phyloP scores from a whole-genome alignment of 2,329 filamentous ascomycete genomes.

The Pseudocercospora vitis region DNA sequence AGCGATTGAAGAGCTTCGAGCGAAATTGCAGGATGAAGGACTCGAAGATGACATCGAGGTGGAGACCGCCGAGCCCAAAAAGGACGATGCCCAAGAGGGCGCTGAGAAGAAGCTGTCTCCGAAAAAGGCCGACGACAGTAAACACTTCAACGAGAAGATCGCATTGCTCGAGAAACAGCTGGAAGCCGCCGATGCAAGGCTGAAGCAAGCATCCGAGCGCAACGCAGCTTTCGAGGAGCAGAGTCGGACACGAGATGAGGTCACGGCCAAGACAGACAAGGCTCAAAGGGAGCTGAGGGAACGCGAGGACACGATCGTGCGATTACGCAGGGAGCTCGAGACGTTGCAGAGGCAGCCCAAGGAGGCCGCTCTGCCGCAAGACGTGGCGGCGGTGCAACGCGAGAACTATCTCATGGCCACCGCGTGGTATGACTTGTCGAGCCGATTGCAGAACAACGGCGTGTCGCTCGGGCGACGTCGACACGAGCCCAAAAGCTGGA shows the following conservation, averaged over 20 bases:
- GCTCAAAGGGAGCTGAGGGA: constrained; percentile 29
- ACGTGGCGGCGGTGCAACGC: constrained; percentile 69
- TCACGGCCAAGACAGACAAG: constrained; percentile 21
- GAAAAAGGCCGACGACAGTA: constrained; percentile 29
- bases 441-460: constrained; percentile 77
- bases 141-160: constrained; percentile 35
- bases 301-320: constrained; percentile 31
- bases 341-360: constrained; percentile 24
- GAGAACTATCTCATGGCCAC: constrained; percentile 77
- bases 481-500: constrained; percentile 76
- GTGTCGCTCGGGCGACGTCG: constrained; percentile 73
- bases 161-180: constrained; percentile 36
- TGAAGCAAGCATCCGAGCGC: constrained; percentile 37
- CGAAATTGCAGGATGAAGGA: constrained; percentile 46
- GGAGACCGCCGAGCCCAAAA: constrained; percentile 20
- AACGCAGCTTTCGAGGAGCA: constrained; percentile 34
- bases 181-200: constrained; percentile 34
- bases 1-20: constrained; percentile 48
- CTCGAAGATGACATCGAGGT: constrained; percentile 35
- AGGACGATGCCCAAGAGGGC: constrained; percentile 18
- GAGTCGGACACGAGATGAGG: constrained; percentile 19
- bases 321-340: constrained; percentile 35
- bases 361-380: constrained; percentile 31
- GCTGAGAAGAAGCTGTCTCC: constrained; percentile 9
- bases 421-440: constrained; percentile 84